Percentiles rank a stretch among this genome's conserved stretches.
Conservation (phyloP, 1,284 basidiomycete species). For the Ceratobasidium sp. region DNA sequence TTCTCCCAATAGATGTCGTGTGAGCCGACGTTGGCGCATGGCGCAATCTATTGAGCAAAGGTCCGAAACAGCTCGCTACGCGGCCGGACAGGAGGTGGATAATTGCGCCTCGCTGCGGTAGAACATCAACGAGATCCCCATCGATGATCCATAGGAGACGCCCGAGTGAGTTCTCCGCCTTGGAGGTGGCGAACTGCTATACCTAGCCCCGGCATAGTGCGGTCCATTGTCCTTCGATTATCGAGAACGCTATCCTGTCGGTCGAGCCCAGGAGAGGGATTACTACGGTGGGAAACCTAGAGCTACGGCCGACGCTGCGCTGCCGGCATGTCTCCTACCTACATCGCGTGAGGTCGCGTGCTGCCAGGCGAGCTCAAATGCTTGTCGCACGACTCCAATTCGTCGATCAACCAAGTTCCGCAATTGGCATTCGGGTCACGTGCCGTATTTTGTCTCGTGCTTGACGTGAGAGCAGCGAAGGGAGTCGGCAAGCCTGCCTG, state of each 20-base stretch:
- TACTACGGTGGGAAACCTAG: neutral
- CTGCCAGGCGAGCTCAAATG: constrained; percentile 36
- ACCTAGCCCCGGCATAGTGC: constrained; percentile 30
- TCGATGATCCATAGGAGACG: constrained; percentile 35
- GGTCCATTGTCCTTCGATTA: constrained; percentile 7
- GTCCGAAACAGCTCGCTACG: constrained; percentile 2
- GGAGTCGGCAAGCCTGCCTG: neutral
- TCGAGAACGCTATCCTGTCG: constrained; percentile 17
- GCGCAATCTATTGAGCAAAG: neutral
- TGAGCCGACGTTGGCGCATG: neutral
- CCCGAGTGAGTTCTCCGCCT: constrained; percentile 1
- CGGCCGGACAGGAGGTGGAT: neutral
- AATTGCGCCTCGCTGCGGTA: constrained; percentile 13
- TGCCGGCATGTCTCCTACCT: neutral
- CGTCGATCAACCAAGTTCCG: constrained; percentile 11
- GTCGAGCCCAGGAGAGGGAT: constrained; percentile 13
- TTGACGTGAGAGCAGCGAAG: constrained; percentile 11
- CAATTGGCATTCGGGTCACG: constrained; percentile 16
- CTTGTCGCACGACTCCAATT: constrained; percentile 22
- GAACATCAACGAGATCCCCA: constrained; percentile 27
- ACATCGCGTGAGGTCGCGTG: constrained; percentile 15
- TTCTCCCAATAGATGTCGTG: neutral
- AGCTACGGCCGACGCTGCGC: constrained; percentile 8
- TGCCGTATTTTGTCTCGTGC: neutral
- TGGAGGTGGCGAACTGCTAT: constrained; percentile 18